Evolutionary conservation across 2,329 filamentous ascomycete genomes (phyloP).

Genomic region (Stagonosporopsis chrysanthemi): DNA sequence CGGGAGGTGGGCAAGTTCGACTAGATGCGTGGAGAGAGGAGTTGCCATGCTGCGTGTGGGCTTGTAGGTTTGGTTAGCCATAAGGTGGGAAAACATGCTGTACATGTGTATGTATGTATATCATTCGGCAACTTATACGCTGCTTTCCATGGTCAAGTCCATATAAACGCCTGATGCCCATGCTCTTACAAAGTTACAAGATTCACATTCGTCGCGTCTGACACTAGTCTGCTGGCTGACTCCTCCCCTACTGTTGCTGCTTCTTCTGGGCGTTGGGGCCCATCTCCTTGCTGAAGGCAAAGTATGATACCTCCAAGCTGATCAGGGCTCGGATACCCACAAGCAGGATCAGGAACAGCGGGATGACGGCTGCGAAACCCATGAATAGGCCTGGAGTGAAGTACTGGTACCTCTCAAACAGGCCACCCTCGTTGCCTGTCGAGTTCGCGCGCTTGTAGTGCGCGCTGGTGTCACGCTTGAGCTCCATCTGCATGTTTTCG

Average conservation of each 20-base stretch:
- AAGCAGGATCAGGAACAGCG: constrained; percentile 79
- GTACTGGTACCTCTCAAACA: constrained; percentile 96
- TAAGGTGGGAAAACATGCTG: background rate
- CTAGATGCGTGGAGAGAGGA: background rate
- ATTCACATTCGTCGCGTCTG: constrained; percentile 15
- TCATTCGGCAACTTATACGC: constrained; percentile 3
- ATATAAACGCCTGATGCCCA: constrained; percentile 26
- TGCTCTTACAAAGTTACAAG: constrained; percentile 25
- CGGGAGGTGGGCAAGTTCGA: constrained; percentile 19
- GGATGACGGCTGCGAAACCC: constrained; percentile 73
- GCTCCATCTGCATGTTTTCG: constrained; percentile 71
- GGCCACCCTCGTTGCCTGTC: constrained; percentile 37
- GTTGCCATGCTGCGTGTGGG: background rate
- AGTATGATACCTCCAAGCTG: constrained; percentile 88
- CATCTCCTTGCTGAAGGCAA: constrained; percentile 96
- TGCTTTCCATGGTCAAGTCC: constrained; percentile 9
- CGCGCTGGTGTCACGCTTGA: constrained; percentile 70
- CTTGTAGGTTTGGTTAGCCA: background rate
- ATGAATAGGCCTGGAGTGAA: constrained; percentile 93
- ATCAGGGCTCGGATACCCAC: constrained; percentile 78
- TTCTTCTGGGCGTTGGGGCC: constrained; percentile 88
- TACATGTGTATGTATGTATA: background rate
- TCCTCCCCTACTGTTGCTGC: constrained; percentile 53
- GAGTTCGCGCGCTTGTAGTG: constrained; percentile 36
- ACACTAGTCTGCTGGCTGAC: background rate